These are phyloP conservation scores for Neonectria faginata DNA, from an alignment of 2,329 filamentous ascomycete species.

Conservation along the genomic window DNA sequence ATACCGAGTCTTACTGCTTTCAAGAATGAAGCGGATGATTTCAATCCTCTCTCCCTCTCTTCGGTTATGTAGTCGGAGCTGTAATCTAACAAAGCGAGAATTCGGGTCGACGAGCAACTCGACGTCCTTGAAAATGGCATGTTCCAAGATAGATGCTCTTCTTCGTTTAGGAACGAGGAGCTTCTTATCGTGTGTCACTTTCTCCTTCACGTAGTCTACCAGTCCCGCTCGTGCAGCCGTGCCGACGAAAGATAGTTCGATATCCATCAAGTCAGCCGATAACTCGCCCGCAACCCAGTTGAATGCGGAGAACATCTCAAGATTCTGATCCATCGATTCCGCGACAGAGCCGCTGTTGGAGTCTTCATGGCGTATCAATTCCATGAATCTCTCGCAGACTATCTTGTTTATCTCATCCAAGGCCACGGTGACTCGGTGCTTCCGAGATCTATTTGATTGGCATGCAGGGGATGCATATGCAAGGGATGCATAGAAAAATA, in stretches of 20 bases:
- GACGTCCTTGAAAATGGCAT: neutral
- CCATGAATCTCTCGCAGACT: neutral
- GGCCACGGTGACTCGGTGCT: neutral
- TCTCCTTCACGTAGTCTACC: neutral
- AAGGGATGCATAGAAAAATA: too few species aligned
- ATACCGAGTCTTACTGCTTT: neutral
- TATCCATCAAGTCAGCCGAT: neutral
- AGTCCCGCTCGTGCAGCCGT: neutral
- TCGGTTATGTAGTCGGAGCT: neutral
- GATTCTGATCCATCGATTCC: neutral
- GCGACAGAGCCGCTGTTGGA: neutral
- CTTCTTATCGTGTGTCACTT: neutral
- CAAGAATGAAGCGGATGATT: neutral
- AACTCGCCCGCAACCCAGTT: neutral
- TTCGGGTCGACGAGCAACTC: neutral
- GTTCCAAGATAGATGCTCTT: neutral
- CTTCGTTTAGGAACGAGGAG: neutral
- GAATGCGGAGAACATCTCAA: neutral
- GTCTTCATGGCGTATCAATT: too few species aligned
- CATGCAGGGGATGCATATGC: too few species aligned
- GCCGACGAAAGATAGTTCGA: neutral
- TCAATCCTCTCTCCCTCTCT: neutral
- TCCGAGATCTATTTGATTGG: neutral
- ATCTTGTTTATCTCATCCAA: neutral
- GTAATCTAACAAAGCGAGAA: too few species aligned